Evolutionary conservation across 78 protist genomes (phyloP), one percentile per base, ranked within the genome.

Genomic region (Planoprotostelium fungivorum): DNA sequence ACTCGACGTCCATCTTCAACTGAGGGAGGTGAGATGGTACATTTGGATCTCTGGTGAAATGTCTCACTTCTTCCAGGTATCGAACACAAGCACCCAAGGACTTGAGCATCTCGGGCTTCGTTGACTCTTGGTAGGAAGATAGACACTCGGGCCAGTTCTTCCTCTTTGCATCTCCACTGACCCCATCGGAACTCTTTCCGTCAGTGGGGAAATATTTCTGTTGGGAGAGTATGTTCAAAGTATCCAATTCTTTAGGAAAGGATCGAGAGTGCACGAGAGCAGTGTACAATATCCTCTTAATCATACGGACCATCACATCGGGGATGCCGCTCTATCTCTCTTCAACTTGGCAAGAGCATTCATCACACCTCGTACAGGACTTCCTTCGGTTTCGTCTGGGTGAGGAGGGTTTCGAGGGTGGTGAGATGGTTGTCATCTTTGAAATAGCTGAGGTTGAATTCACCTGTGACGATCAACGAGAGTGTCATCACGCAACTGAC

Each of bases 371-470:
- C 96, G 38, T 84, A 83, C 31, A 94, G 35, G 34, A 94, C 38
- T 38, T 94, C 96, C 5, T 85, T 85, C 38, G 96, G 96, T 91
- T 86, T 89, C 28, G 85, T 88, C 38, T 89, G 91, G 0, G 87
- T 88, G 0, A 94, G 94, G 9, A 94, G 29, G 0, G 96, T 94
- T 51, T 94, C 96, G 34, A 94, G 38, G 10, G 86, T 90, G 63
- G 90, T 73, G 37, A 34, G 87, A 1, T 85, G 92, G 28, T 88
- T 86, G 83, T 93, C 95, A 28, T 90, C 95, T 0, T 83, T 63
- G n/a, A 94, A 90, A 28, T 84, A 28, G 35, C 89, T 34, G 35
- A 85, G 39, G 37, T 85, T 35, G 51, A 94, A 88, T 28, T 87
- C 88, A n/a, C 37, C 16, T 85, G 5, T 36, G 5, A 5, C 5